Percentiles rank a stretch among this genome's conserved stretches.
phyloP scores from a whole-genome alignment of 176 grass and related monocot genomes.

The Raddia distichophylla region DNA sequence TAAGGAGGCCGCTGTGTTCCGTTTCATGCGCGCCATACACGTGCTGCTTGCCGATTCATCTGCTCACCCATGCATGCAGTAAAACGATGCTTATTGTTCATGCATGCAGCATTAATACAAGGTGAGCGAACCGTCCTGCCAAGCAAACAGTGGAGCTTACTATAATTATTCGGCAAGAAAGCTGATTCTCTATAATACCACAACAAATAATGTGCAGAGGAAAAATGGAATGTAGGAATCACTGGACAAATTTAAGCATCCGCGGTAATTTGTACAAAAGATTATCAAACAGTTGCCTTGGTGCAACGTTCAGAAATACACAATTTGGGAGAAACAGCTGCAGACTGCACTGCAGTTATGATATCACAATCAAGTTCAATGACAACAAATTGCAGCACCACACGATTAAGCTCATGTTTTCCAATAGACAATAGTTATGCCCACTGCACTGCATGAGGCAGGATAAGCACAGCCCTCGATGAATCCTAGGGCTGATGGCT shows the following conservation, averaged over 20 bases:
- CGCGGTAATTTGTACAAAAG: too few species aligned
- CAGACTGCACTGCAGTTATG: slow-evolving; percentile 25
- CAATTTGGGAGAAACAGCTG: neutral
- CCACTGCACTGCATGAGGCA: slow-evolving; percentile 9
- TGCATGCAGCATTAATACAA: too few species aligned
- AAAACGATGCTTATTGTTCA: too few species aligned
- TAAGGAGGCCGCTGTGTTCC: too few species aligned
- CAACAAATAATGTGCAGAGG: too few species aligned
- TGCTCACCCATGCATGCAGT: too few species aligned
- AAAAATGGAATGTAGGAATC: neutral
- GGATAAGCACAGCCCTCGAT: slow-evolving; percentile 30
- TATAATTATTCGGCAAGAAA: too few species aligned
- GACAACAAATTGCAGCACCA: slow-evolving; percentile 15
- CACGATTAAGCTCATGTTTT: slow-evolving; percentile 34
- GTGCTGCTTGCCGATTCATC: too few species aligned
- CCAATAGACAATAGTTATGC: slow-evolving; percentile 8
- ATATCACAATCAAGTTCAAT: slow-evolving; percentile 24
- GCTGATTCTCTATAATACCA: too few species aligned
- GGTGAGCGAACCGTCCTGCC: too few species aligned
- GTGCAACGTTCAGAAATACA: neutral
- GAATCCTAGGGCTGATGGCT: slow-evolving; percentile 24
- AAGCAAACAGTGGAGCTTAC: too few species aligned
- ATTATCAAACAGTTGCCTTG: neutral
- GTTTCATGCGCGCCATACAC: too few species aligned
- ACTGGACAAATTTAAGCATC: neutral